Evolutionary conservation across 2,329 filamentous ascomycete species (phyloP).

Genomic region (Aspergillus vadensis): DNA sequence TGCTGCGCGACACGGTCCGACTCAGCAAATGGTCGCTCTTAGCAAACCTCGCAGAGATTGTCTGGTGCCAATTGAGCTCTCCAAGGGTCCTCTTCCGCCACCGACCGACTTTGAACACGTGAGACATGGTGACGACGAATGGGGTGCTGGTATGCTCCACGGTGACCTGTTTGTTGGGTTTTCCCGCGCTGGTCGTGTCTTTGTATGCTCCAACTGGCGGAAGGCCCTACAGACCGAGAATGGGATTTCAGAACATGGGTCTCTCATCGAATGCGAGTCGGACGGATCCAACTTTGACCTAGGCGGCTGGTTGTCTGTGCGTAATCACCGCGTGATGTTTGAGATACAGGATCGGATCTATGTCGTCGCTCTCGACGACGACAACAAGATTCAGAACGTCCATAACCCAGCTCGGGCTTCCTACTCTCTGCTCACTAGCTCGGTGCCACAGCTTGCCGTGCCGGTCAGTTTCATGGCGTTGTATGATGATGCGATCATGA

Average conservation of each 20-base stretch:
- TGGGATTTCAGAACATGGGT: slow-evolving; percentile 30
- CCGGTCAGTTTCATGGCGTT: slow-evolving; percentile 52
- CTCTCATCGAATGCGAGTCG: slow-evolving; percentile 47
- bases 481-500: slow-evolving; percentile 52
- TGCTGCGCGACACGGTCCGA: slow-evolving; percentile 25
- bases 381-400: slow-evolving; percentile 29
- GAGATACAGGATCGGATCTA: slow-evolving; percentile 49
- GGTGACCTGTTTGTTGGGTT: slow-evolving; percentile 48
- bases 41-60: slow-evolving; percentile 27
- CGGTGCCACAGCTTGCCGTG: slow-evolving; percentile 41
- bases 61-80: slow-evolving; percentile 31
- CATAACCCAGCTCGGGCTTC: slow-evolving; percentile 28
- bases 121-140: slow-evolving; percentile 46
- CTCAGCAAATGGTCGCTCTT: slow-evolving; percentile 20
- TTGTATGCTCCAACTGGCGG: slow-evolving; percentile 50
- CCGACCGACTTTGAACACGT: slow-evolving; percentile 28
- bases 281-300: slow-evolving; percentile 47
- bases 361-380: slow-evolving; percentile 43
- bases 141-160: slow-evolving; percentile 50
- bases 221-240: slow-evolving; percentile 35
- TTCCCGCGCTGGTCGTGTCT: slow-evolving; percentile 46
- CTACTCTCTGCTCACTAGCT: slow-evolving; percentile 39
- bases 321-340: slow-evolving; percentile 46
- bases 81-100: slow-evolving; percentile 28
- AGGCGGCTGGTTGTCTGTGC: slow-evolving; percentile 50